phyloP scores from a whole-genome alignment of 1,284 basidiomycete genomes.

The Fomitopsis palustris region DNA sequence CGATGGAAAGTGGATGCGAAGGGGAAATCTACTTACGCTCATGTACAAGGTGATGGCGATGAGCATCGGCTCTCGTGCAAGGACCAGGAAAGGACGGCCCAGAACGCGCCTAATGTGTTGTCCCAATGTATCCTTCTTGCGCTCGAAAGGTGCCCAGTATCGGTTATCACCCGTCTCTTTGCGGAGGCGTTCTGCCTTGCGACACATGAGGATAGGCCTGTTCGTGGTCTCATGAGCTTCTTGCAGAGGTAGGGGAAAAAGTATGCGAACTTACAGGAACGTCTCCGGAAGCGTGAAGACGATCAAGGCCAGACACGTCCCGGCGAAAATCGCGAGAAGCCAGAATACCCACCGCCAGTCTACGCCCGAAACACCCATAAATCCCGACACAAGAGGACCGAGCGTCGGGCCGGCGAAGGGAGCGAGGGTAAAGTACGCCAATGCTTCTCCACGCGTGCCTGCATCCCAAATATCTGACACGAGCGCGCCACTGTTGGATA shows the following conservation, averaged over 20 bases:
- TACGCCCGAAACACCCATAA: too few species aligned
- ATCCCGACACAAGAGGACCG: too few species aligned
- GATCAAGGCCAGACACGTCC: conserved; percentile 45
- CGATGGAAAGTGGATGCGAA: neutral
- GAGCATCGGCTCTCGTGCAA: conserved; percentile 41
- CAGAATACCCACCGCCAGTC: conserved; percentile 83
- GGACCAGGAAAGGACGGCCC: conserved; percentile 36
- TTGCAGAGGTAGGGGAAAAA: too few species aligned
- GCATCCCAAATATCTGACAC: too few species aligned
- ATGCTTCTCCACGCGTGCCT: conserved; percentile 25
- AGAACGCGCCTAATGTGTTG: conserved; percentile 28
- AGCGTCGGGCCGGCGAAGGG: conserved; percentile 68
- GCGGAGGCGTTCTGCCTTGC: conserved; percentile 27
- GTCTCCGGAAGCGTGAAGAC: conserved; percentile 78
- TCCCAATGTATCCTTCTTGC: conserved; percentile 23
- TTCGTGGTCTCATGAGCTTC: neutral
- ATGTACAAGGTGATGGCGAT: conserved; percentile 31
- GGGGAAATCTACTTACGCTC: neutral
- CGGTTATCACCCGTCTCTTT: conserved; percentile 47
- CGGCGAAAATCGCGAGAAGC: conserved; percentile 60
- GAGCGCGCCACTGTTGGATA: conserved; percentile 24
- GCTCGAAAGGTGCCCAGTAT: conserved; percentile 40
- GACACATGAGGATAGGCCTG: conserved; percentile 35
- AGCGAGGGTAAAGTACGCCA: conserved; percentile 36
- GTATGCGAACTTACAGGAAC: conserved; percentile 39